These are phyloP conservation scores for Elsinoe batatas DNA, from an alignment of 2,329 filamentous ascomycete species.

Conservation along the genomic window DNA sequence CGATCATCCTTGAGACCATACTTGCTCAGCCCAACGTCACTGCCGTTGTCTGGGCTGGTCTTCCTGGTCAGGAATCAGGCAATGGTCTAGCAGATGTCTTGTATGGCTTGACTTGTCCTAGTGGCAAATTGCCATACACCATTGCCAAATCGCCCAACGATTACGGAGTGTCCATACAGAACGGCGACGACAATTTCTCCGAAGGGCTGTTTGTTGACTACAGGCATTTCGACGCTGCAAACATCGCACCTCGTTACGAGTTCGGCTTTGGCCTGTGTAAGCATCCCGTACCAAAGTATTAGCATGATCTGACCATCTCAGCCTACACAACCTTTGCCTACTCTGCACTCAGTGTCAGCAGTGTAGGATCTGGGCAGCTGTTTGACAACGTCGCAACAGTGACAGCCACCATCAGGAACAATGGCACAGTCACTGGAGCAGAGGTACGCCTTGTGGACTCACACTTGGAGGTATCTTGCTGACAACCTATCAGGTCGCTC, in stretches of 20 bases:
- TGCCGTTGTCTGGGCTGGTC: constrained; percentile 32
- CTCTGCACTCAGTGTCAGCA: constrained; percentile 32
- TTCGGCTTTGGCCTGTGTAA: constrained; percentile 61
- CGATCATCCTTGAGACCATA: constrained; percentile 13
- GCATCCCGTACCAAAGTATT: not conserved
- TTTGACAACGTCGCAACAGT: constrained; percentile 54
- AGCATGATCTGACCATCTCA: constrained; percentile 16
- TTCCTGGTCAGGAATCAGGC: constrained; percentile 71
- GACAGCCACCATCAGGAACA: constrained; percentile 51
- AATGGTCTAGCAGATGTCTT: constrained; percentile 70
- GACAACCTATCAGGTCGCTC: constrained; percentile 42
- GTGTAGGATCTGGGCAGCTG: constrained; percentile 50
- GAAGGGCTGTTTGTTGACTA: constrained; percentile 87
- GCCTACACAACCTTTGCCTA: constrained; percentile 36
- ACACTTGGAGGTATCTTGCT: constrained; percentile 55
- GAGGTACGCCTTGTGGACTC: constrained; percentile 42
- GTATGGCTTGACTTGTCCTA: constrained; percentile 66
- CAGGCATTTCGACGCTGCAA: constrained; percentile 70
- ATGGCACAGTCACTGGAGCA: constrained; percentile 42
- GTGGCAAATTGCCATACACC: constrained; percentile 79
- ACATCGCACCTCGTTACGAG: constrained; percentile 66
- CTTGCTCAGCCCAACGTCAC: constrained; percentile 28
- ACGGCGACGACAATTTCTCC: constrained; percentile 41
- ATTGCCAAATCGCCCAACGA: constrained; percentile 65
- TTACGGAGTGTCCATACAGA: constrained; percentile 36